A percentile compares a stretch with the other conserved stretches of the same genome.
Evolutionary conservation across 176 grass and related monocot genomes (phyloP).

Genomic region (Triticum urartu): DNA sequence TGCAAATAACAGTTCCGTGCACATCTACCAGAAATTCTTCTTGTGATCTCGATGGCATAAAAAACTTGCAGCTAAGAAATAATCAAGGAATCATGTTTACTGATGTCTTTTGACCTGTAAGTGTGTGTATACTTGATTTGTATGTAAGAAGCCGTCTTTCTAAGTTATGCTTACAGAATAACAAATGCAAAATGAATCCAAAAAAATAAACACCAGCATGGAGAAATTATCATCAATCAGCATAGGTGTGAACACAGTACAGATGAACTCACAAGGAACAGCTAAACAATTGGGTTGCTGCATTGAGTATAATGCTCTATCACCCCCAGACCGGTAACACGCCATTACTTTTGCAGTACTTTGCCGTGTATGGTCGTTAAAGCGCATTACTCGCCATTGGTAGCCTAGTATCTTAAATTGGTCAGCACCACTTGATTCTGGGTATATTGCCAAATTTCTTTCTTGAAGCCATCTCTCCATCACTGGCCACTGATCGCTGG

Average conservation of each 20-base stretch:
- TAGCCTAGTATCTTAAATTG: conserved; percentile 86
- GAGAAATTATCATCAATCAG: not conserved
- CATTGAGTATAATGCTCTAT: conserved; percentile 63
- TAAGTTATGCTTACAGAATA: not conserved
- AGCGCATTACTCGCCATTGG: conserved; percentile 84
- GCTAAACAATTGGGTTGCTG: conserved; percentile 82
- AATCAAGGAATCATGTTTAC: conserved; percentile 9
- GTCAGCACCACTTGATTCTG: conserved; percentile 27
- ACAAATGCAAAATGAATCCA: not conserved
- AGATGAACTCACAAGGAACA: conserved; percentile 80
- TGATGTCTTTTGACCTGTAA: not conserved
- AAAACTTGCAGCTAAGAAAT: conserved; percentile 1
- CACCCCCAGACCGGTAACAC: conserved; percentile 47
- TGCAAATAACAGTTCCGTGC: not conserved
- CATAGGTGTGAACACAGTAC: not conserved
- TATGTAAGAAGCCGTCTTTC: not conserved
- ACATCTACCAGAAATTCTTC: not conserved
- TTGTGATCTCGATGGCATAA: not conserved
- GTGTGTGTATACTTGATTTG: not conserved
- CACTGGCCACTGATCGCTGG: conserved; percentile 45
- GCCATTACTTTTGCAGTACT: conserved; percentile 85
- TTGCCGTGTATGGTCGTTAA: conserved; percentile 86
- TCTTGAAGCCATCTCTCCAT: conserved; percentile 72
- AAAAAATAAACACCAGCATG: not conserved
- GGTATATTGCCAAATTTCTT: conserved; percentile 56